Base-by-base conservation (phyloP, 192 early-diverging fungal genomes). In the Funneliformis mosseae region DNA sequence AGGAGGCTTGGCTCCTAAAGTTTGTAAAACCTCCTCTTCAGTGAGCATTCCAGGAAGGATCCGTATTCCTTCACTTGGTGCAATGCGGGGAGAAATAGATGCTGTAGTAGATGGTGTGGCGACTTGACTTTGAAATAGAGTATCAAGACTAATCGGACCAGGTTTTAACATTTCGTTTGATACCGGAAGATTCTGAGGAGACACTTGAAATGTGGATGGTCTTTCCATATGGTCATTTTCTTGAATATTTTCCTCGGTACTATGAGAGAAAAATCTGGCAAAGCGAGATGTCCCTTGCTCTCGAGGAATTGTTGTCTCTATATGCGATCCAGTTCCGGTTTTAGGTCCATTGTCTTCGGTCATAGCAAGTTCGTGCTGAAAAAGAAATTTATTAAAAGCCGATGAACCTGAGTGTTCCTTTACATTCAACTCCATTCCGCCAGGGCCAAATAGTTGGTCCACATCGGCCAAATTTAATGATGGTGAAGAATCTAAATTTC, bases 241-340 rank as follows among this genome's bases (percentile, higher is more conserved):
- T 50, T 76, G 76, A 16, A 33, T 21, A 38, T 48, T 63, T 46
- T 88, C 88, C 28, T 89, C 82, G n/a, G 82, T 79, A 55, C 85
- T 89, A 39, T 84, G 83, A 38, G 84, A 74, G 81, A 91, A 91
- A 83, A 91, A 91, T 14, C 84, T 85, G 5, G 89, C 89, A 81
- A 91, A 91, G 16, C 89, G 87, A 5, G 89, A 91, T 0, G 85
- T 87, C n/a, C 87, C 85, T 25, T 88, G 83, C 46, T 85, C 83
- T 16, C 83, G 69, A 6, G 73, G 23, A 50, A 50, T 59, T 16
- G 23, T 59, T 16, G 23, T 80, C 50, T 75, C 79, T 28, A 33
- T 18, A 74, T 16, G 25, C n/a, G 23, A 43, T 67, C 12, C 23
- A 38, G 18, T 46, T 68, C 9, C 48, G 67, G 8, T 28, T 42